Base-by-base conservation (phyloP, 2,329 filamentous ascomycete genomes). In the Fonsecaea erecta region DNA sequence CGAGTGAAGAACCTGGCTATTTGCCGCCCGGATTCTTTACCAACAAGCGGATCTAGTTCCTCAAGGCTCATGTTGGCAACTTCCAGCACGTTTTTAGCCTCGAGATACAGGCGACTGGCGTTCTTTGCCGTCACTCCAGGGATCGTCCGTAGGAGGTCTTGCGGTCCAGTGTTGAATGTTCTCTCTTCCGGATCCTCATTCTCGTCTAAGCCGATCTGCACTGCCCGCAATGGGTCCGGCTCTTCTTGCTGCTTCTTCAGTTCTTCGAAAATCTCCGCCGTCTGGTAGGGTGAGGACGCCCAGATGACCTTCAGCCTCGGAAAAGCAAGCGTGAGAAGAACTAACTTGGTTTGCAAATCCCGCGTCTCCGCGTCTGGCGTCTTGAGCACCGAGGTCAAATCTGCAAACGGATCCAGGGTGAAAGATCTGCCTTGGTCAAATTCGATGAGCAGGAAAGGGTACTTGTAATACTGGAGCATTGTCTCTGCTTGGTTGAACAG, bases 361-460 rank as follows among this genome's bases (percentile, higher is more conserved):
- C 89, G 89, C 0, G 87, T 84, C 64, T 80, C 82, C 26, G 83
- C 78, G 54, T 83, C 82, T 0, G 89, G 84, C 60, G 87, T 86
- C 55, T 90, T 84, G 67, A 89, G 86, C 62, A 81, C 84, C 83
- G 60, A 89, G 73, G 77, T 90, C 55, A 89, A 88, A 72, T 92
- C 76, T 24, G 77, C 77, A 66, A 81, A 74, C 0, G 90, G 90
- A 76, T 94, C 95, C 16, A 99, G 88, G 0, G 93, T 98, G 77
- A 99, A 99, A 3, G 92, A 94, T 77, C 96, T 97, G 80, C 96
- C 94, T 75, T 96, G 91, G 76, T 97, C 93, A 76, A 99, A 99
- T 77, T 99, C 95, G 74, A 99, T 98, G 52, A 99, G 86, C 6
- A 99, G 87, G 86, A 98, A 91, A 0, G 93, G 90, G 70, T 80